These are phyloP conservation scores for Volvox reticuliferus DNA, from an alignment of 139 green algal species.

Conservation along the genomic window DNA sequence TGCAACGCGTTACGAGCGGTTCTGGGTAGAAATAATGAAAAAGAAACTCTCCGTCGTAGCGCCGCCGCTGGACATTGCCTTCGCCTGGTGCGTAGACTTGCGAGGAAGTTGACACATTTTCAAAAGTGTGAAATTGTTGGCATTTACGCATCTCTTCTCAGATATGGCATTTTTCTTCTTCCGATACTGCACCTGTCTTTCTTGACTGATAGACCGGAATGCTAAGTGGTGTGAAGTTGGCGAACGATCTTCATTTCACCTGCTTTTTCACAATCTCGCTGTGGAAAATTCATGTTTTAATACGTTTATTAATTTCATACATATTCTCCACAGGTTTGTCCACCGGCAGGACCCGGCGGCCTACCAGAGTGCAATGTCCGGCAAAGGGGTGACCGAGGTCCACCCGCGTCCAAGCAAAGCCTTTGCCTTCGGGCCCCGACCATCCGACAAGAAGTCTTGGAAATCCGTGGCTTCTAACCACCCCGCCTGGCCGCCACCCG, in stretches of 20 bases:
- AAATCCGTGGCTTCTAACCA: background rate
- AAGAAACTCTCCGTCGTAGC: background rate
- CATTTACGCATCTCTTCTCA: too few relatives aligned
- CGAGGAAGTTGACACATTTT: background rate
- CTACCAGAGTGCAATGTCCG: background rate
- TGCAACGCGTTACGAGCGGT: background rate
- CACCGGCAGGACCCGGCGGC: constrained; percentile 17
- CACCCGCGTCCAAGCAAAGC: background rate
- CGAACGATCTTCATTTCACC: background rate
- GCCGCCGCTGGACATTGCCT: constrained; percentile 10
- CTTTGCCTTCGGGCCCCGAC: background rate
- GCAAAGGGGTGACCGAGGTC: too few relatives aligned
- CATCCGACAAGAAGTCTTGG: background rate
- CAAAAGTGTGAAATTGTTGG: background rate
- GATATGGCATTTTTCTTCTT: background rate
- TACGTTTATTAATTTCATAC: too few relatives aligned
- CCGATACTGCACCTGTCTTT: background rate
- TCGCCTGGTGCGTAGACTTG: constrained; percentile 7
- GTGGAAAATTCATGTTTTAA: too few relatives aligned
- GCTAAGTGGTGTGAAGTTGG: background rate
- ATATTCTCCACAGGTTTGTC: constrained; percentile 13
- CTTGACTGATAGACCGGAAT: background rate
- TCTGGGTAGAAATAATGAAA: background rate
- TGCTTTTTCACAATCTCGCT: background rate
- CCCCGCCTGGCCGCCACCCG: background rate